Percentiles rank a stretch among this genome's conserved stretches.
Conservation (phyloP, 768 basidiomycete genomes). For the Hypholoma sublateritium region DNA sequence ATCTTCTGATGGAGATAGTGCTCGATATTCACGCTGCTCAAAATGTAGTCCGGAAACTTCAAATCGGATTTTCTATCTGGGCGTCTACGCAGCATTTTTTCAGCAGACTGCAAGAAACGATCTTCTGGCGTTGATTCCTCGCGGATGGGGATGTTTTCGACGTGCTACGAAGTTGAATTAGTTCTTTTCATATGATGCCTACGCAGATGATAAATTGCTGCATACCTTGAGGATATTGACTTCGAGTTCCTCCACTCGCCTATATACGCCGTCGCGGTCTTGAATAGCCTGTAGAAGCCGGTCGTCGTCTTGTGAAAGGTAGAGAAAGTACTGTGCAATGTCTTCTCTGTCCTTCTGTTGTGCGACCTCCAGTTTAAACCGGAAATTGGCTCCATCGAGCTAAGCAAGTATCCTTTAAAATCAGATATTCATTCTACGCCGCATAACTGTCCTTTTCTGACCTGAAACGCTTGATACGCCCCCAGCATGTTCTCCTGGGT, state of each 20-base stretch:
- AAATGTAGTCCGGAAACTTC: neutral
- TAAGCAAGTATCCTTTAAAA: neutral
- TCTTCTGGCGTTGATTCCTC: neutral
- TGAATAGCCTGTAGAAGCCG: slow-evolving; percentile 1
- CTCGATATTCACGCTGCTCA: neutral
- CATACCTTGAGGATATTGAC: neutral
- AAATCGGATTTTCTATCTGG: neutral
- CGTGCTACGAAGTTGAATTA: neutral
- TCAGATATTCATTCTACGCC: neutral
- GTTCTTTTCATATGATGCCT: neutral
- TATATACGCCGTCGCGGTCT: neutral
- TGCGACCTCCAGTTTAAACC: neutral
- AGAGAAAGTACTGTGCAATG: neutral
- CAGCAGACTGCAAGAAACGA: neutral
- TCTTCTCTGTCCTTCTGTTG: neutral
- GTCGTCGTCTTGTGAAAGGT: neutral
- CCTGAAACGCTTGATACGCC: neutral
- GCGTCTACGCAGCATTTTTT: neutral
- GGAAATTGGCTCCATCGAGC: neutral
- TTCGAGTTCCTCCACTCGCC: neutral
- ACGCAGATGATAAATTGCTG: neutral
- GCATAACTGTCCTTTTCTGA: neutral
- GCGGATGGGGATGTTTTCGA: neutral
- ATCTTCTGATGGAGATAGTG: neutral
- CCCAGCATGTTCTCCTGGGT: neutral